A percentile compares a stretch with the other conserved stretches of the same genome.
phyloP scores from a whole-genome alignment of 2,329 filamentous ascomycete species.

The Diplodia scrobiculata region DNA sequence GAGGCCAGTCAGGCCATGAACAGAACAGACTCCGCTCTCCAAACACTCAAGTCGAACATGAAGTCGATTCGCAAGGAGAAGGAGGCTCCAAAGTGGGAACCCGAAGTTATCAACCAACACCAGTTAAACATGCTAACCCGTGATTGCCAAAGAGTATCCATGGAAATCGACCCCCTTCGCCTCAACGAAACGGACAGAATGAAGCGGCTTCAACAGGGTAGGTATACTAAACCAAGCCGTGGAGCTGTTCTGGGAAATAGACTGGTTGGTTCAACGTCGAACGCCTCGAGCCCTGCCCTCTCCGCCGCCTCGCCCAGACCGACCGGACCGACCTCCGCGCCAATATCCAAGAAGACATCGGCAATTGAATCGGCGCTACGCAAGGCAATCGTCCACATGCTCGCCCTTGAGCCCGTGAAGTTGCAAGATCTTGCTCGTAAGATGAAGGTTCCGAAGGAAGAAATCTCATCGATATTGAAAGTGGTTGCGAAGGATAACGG shows the following conservation, averaged over 20 bases:
- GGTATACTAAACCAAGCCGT: background rate
- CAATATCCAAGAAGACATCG: constrained; percentile 46
- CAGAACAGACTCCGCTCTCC: constrained; percentile 62
- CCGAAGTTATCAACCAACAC: constrained; percentile 6
- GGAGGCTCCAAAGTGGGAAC: constrained; percentile 58
- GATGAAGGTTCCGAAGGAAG: constrained; percentile 53
- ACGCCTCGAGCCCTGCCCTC: constrained; percentile 21
- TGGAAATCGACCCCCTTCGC: constrained; percentile 28
- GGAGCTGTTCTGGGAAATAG: constrained; percentile 18
- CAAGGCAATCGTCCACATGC: constrained; percentile 54
- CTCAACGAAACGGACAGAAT: background rate
- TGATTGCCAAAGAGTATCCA: constrained; percentile 38
- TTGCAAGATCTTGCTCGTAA: constrained; percentile 51
- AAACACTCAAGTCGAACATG: constrained; percentile 61
- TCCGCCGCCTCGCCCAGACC: constrained; percentile 24
- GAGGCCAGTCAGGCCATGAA: constrained; percentile 55
- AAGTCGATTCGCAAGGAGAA: constrained; percentile 62
- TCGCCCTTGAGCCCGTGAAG: constrained; percentile 56
- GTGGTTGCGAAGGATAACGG: constrained; percentile 12
- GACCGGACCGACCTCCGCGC: constrained; percentile 47
- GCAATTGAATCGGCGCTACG: constrained; percentile 32
- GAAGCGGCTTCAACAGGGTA: background rate
- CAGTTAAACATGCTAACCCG: constrained; percentile 34
- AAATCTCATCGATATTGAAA: constrained; percentile 50
- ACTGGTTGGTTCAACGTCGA: constrained; percentile 9